These are phyloP conservation scores for Colletotrichum sp. DNA, from an alignment of 2,329 filamentous ascomycete species.

Conservation along the genomic window DNA sequence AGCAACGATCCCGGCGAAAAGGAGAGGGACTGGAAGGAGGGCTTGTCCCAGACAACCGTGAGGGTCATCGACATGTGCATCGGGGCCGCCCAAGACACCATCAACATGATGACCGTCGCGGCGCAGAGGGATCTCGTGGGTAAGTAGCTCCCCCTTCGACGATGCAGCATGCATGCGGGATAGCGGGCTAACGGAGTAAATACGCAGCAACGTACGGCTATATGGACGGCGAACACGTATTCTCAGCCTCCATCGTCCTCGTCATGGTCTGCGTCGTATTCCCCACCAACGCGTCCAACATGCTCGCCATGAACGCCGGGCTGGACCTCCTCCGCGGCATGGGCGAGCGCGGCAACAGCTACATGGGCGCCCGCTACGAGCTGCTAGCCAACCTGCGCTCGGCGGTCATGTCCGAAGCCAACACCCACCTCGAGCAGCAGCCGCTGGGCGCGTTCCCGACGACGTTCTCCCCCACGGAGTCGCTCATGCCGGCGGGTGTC, in stretches of 20 bases:
- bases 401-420: slow-evolving; percentile 24
- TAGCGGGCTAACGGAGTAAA: slow-evolving; percentile 19
- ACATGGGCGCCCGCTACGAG: slow-evolving; percentile 43
- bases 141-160: slow-evolving; percentile 30
- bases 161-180: neutral
- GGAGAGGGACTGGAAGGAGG: slow-evolving; percentile 22
- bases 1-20: slow-evolving; percentile 7
- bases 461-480: slow-evolving; percentile 4
- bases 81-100: slow-evolving; percentile 32
- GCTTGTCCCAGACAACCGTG: slow-evolving; percentile 33
- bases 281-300: slow-evolving; percentile 46
- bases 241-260: slow-evolving; percentile 33
- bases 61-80: slow-evolving; percentile 36
- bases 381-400: slow-evolving; percentile 34
- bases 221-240: slow-evolving; percentile 37
- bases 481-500: neutral
- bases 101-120: slow-evolving; percentile 26
- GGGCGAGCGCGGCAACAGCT: slow-evolving; percentile 57
- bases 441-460: neutral
- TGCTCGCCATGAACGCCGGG: slow-evolving; percentile 48
- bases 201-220: slow-evolving; percentile 31
- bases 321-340: slow-evolving; percentile 53
- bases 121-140: slow-evolving; percentile 48
- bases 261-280: slow-evolving; percentile 49
- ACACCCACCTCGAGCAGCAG: neutral